These are phyloP conservation scores for Fermentozyma sake DNA, from an alignment of 1,139 yeast species.

Conservation along the genomic window DNA sequence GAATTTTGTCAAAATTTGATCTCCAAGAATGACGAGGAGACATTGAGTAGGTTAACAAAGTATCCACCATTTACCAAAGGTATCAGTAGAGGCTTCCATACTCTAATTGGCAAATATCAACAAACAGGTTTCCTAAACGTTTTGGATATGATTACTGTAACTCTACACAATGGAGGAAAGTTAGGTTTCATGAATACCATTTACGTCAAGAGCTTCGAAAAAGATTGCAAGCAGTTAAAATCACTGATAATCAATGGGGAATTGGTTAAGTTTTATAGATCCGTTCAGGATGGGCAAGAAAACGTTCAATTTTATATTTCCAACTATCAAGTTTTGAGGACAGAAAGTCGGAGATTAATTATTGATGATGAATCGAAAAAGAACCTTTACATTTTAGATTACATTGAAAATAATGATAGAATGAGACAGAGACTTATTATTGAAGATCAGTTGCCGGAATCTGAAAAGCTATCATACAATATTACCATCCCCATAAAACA, in stretches of 20 bases:
- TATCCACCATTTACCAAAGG: slow-evolving; percentile 27
- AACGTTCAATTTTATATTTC: slow-evolving; percentile 48
- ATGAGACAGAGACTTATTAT: slow-evolving; percentile 56
- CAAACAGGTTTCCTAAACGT: slow-evolving; percentile 23
- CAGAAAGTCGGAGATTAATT: slow-evolving; percentile 39
- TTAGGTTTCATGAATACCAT: slow-evolving; percentile 35
- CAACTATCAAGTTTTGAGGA: slow-evolving; percentile 42
- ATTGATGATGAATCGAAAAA: slow-evolving; percentile 14
- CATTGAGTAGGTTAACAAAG: slow-evolving; percentile 23
- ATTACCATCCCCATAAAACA: slow-evolving; percentile 36
- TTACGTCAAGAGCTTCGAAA: slow-evolving; percentile 34
- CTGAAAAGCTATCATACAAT: slow-evolving; percentile 39
- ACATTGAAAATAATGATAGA: slow-evolving; percentile 63
- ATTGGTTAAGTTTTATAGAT: slow-evolving; percentile 43
- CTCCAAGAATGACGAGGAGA: slow-evolving; percentile 37
- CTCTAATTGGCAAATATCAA: slow-evolving; percentile 15
- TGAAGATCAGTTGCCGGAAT: slow-evolving; percentile 44
- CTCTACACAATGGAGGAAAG: slow-evolving; percentile 37
- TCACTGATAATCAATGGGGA: slow-evolving; percentile 46
- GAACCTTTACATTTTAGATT: slow-evolving; percentile 49
- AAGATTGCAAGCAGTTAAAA: slow-evolving; percentile 45
- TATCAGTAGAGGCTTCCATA: slow-evolving; percentile 21
- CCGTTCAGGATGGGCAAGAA: slow-evolving; percentile 61
- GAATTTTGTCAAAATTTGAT: slow-evolving; percentile 31
- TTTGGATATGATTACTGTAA: slow-evolving; percentile 30